Conservation (phyloP, 2,329 filamentous ascomycete genomes). For the Tolypocladium paradoxum region DNA sequence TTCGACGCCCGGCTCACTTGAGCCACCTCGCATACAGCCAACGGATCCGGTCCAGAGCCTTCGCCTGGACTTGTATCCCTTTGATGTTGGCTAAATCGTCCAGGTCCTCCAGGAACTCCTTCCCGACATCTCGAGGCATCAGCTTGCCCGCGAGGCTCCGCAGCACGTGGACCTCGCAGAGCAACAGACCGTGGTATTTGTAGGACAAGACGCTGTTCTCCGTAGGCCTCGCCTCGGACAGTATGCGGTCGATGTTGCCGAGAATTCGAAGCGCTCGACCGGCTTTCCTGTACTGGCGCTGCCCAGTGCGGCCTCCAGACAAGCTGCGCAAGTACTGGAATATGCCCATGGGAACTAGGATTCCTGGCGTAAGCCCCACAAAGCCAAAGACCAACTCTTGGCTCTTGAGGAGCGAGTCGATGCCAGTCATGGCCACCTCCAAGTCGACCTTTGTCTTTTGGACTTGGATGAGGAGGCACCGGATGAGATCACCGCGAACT, state of each 20-base stretch:
- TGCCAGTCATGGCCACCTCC: constrained; percentile 90
- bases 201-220: constrained; percentile 71
- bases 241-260: constrained; percentile 77
- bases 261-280: constrained; percentile 66
- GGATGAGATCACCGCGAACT: constrained; percentile 74
- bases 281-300: constrained; percentile 52
- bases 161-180: constrained; percentile 83
- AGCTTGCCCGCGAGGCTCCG: constrained; percentile 48
- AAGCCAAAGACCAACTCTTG: constrained; percentile 98
- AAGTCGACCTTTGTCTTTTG: constrained; percentile 99
- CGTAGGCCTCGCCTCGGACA: constrained; percentile 57
- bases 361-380: constrained; percentile 81
- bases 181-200: constrained; percentile 80
- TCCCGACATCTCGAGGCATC: constrained; percentile 63
- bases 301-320: constrained; percentile 61
- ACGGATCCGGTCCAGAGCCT: constrained; percentile 70
- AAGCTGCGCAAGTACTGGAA: constrained; percentile 59
- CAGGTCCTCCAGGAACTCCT: constrained; percentile 82
- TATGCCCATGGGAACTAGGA: constrained; percentile 73
- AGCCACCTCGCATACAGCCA: constrained; percentile 86
- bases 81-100: constrained; percentile 76
- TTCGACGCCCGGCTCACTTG: constrained; percentile 14
- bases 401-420: constrained; percentile 87
- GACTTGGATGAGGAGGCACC: constrained; percentile 87
- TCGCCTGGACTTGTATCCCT: constrained; percentile 67